A percentile compares a stretch with the other conserved stretches of the same genome.
These are phyloP conservation scores for Isoetes taiwanensis DNA, from an alignment of 75 land plant species.

Conservation along the genomic window DNA sequence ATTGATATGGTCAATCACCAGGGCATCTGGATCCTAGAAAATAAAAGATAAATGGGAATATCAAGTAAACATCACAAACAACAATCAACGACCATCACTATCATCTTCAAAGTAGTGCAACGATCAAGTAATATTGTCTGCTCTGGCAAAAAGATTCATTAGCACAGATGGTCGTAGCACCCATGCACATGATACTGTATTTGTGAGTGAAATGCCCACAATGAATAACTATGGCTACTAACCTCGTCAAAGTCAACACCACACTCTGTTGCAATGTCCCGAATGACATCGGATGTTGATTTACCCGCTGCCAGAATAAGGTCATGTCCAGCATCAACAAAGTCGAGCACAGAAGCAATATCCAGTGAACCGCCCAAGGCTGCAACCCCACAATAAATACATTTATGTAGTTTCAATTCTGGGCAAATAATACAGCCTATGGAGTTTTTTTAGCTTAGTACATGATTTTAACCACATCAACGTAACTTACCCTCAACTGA, in stretches of 20 bases:
- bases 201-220: too few species aligned
- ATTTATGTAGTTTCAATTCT: background rate
- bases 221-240: background rate
- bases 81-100: background rate
- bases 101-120: background rate
- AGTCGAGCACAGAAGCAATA: conserved; percentile 52
- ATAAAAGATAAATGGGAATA: background rate
- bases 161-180: too few species aligned
- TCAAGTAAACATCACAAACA: background rate
- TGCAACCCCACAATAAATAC: conserved; percentile 11
- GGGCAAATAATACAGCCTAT: too few species aligned
- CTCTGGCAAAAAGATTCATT: background rate
- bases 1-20: conserved; percentile 83
- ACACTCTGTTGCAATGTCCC: conserved; percentile 70
- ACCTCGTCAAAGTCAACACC: conserved; percentile 99
- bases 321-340: conserved; percentile 89
- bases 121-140: background rate
- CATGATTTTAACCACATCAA: too few species aligned
- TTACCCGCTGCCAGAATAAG: conserved; percentile 68
- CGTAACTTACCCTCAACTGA: conserved; percentile 55
- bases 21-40: conserved; percentile 51
- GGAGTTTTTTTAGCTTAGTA: too few species aligned
- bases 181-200: too few species aligned
- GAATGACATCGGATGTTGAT: conserved; percentile 62
- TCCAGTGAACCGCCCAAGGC: conserved; percentile 80